Percentiles rank a stretch among this genome's conserved stretches.
Evolutionary conservation across 768 basidiomycete genomes (phyloP).

Genomic region (Leccinum barrowsii): DNA sequence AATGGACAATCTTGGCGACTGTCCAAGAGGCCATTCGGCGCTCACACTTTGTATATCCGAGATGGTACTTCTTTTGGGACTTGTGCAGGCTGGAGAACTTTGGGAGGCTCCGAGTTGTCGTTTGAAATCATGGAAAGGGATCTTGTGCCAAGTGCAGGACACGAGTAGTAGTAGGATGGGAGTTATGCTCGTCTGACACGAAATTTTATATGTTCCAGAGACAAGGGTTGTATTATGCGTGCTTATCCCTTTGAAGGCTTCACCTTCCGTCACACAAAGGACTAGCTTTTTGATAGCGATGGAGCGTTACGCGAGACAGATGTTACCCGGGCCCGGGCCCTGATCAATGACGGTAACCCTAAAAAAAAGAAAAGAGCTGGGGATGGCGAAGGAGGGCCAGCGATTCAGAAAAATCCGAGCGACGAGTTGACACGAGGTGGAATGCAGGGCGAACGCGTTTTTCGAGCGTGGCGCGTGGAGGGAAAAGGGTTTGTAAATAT

Average conservation of each 20-base stretch:
- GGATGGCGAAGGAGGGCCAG: not conserved
- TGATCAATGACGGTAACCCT: not conserved
- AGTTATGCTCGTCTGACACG: not conserved
- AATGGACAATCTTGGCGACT: not conserved
- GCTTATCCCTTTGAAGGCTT: not conserved
- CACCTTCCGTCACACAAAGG: not conserved
- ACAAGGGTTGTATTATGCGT: not conserved
- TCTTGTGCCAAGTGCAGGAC: not conserved
- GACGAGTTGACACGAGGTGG: constrained; percentile 7
- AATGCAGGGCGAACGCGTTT: constrained; percentile 9
- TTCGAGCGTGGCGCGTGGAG: not conserved
- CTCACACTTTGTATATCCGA: constrained; percentile 11
- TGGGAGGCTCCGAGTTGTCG: constrained; percentile 2
- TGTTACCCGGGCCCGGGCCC: not conserved
- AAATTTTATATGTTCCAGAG: constrained; percentile 8
- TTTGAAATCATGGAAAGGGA: constrained; percentile 4
- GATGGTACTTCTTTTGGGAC: not conserved
- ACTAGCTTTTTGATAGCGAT: not conserved
- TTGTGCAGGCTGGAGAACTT: constrained; percentile 14
- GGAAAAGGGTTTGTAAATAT: not conserved
- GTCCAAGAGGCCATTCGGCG: not conserved
- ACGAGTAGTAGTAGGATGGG: not conserved
- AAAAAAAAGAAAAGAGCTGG: not conserved
- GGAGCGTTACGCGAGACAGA: constrained; percentile 3
- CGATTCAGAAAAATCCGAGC: not conserved